phyloP scores from a whole-genome alignment of 108 stramenopile genomes.

The Fistulifera pelliculosa region DNA sequence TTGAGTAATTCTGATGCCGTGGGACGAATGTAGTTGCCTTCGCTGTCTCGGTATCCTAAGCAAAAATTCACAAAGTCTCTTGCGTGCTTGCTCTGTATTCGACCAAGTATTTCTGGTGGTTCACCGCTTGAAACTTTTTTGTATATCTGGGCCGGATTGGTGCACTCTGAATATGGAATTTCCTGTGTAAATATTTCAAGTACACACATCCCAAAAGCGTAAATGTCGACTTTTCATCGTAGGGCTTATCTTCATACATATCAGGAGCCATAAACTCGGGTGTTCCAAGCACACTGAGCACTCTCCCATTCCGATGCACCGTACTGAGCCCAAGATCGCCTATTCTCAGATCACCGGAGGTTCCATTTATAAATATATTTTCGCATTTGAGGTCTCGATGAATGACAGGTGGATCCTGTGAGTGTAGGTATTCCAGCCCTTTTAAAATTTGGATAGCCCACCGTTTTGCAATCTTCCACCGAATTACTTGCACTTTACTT shows the following conservation, averaged over 20 bases:
- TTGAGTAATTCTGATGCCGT: slow-evolving; percentile 52
- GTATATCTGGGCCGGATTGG: slow-evolving; percentile 92
- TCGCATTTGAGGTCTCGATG: slow-evolving; percentile 95
- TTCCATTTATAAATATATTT: slow-evolving; percentile 97
- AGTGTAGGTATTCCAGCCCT: slow-evolving; percentile 93
- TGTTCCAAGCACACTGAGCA: slow-evolving; percentile 88
- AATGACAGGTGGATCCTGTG: slow-evolving; percentile 95
- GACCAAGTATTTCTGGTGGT: slow-evolving; percentile 67
- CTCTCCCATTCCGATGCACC: slow-evolving; percentile 77
- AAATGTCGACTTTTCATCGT: slow-evolving; percentile 97
- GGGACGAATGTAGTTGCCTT: slow-evolving; percentile 50
- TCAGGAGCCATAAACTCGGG: slow-evolving; percentile 99
- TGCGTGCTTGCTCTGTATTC: slow-evolving; percentile 70
- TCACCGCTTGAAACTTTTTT: slow-evolving; percentile 86
- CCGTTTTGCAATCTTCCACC: slow-evolving; percentile 94
- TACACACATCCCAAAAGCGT: slow-evolving; percentile 97
- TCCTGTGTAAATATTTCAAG: slow-evolving; percentile 97
- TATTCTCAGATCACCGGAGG: slow-evolving; percentile 93
- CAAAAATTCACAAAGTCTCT: slow-evolving; percentile 82
- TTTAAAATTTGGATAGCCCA: slow-evolving; percentile 94
- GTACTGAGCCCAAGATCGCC: slow-evolving; percentile 96
- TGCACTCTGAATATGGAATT: slow-evolving; percentile 92
- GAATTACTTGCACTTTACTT: slow-evolving; percentile 90
- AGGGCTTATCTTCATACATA: slow-evolving; percentile 89
- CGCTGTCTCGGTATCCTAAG: slow-evolving; percentile 66